Evolutionary conservation across 768 basidiomycete genomes (phyloP).

Genomic region (Rhodotorula taiwanensis): DNA sequence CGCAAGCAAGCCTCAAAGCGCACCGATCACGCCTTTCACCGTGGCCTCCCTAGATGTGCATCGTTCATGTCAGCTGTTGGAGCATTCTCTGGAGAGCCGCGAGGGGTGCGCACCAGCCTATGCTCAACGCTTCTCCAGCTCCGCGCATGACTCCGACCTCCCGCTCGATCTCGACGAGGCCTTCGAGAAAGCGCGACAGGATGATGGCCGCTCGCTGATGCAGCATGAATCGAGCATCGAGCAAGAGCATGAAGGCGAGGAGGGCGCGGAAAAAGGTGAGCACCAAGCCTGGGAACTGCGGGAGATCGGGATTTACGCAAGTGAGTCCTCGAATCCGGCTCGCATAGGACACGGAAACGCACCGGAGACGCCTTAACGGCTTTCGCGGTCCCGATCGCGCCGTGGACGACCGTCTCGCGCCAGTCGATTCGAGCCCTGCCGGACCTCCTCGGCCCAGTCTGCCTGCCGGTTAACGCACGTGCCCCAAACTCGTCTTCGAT

Average conservation of each 20-base stretch:
- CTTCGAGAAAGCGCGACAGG: slow-evolving; percentile 2
- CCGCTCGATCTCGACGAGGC: slow-evolving; percentile 21
- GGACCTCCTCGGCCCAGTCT: not conserved
- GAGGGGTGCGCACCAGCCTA: slow-evolving; percentile 24
- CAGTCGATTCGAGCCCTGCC: not conserved
- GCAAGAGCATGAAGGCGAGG: slow-evolving; percentile 12
- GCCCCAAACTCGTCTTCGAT: not conserved
- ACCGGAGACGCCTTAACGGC: slow-evolving; percentile 17
- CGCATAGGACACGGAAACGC: not conserved
- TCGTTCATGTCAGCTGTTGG: not conserved
- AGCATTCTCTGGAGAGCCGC: no score
- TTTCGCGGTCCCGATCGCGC: not conserved
- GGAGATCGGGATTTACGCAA: not conserved
- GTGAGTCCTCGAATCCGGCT: not conserved
- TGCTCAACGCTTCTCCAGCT: slow-evolving; percentile 12
- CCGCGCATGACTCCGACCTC: slow-evolving; percentile 18
- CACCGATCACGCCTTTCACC: slow-evolving; percentile 20
- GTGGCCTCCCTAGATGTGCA: not conserved
- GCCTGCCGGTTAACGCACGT: not conserved
- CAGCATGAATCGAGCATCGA: slow-evolving; percentile 14
- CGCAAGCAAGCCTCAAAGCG: no score
- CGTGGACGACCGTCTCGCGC: not conserved
- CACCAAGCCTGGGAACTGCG: slow-evolving; percentile 9
- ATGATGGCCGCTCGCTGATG: slow-evolving; percentile 1
- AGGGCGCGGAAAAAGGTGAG: not conserved